Base-by-base conservation (phyloP, 306 rosid species). In the Cicer yamashitae region DNA sequence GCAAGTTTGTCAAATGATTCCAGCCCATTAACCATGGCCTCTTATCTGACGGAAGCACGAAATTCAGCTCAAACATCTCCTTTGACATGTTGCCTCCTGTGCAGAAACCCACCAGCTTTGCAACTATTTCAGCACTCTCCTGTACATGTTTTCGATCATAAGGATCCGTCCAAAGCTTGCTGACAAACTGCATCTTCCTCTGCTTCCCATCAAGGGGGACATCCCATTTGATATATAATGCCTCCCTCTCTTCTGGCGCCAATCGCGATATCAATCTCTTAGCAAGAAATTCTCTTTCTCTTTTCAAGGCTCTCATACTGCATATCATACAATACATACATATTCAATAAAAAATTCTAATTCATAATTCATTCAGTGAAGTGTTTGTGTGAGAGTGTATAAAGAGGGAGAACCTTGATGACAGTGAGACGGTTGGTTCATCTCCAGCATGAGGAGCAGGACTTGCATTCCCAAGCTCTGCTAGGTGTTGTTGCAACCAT, bases 151-250 rank as follows among this genome's bases (percentile, higher is more conserved):
- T 83, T 34, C 89, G 77, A 82, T 96, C 98, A 78, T 84, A 85
- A 67, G 99, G 97, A 78, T 96, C 81, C 38, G 87, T 86, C 99
- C 99, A 96, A 14, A 96, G 98, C 77, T 96, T 96, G 89, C 83
- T 89, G 85, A 90, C 82, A 80, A 96, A 91, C 66, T 90, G 99
- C 81, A 92, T 67, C 85, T 13, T 92, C 84, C 96, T 86, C 63
- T 89, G 98, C 93, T 92, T 96, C 80, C 98, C 99, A 5, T 92
- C 98, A 22, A 96, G 94, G 8, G 98, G 99, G 5, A 96, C 91
- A 76, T 89, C 91, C 99, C 98, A 92, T 89, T 88, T 96, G 57
- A 90, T 84, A 84, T 89, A 96, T 86, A 96, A 74, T 0, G 67
- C 58, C 39, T 96, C 98, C 84, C 97, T 87, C 91, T 96, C 98